Percentiles rank a stretch among this genome's conserved stretches.
phyloP scores from a whole-genome alignment of 2,329 filamentous ascomycete genomes.

The Thermoascus crustaceus region DNA sequence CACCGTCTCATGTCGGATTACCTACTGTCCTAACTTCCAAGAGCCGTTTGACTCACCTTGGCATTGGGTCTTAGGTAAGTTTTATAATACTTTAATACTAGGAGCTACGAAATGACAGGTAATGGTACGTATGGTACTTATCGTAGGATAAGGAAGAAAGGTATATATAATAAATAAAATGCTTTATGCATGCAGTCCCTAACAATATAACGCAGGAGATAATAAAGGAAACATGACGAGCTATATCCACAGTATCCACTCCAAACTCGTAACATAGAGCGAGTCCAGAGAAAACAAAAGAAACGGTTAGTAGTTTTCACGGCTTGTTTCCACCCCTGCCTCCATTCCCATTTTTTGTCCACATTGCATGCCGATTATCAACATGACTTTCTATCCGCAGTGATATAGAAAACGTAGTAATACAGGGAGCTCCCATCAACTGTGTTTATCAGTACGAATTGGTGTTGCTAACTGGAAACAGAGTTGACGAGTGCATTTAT shows the following conservation, averaged over 20 bases:
- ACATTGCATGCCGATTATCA: background rate
- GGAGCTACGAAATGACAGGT: too few species aligned
- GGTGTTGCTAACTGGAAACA: background rate
- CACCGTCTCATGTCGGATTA: too few species aligned
- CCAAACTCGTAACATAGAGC: conserved; percentile 19
- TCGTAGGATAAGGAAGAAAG: background rate
- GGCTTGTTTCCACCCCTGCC: conserved; percentile 3
- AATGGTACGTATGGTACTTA: background rate
- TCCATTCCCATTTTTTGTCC: background rate
- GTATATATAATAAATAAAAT: conserved; percentile 19
- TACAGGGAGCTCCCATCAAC: conserved; percentile 1
- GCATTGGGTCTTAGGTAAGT: too few species aligned
- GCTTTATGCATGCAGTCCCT: conserved; percentile 30
- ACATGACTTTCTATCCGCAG: conserved; percentile 1
- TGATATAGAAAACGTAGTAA: conserved; percentile 3
- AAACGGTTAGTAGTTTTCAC: conserved; percentile 1
- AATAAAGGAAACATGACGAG: conserved; percentile 22
- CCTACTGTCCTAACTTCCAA: too few species aligned
- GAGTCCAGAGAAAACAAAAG: conserved; percentile 20
- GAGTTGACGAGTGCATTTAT: conserved; percentile 16
- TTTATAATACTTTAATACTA: too few species aligned
- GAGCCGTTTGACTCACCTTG: too few species aligned
- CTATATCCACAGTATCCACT: conserved; percentile 34
- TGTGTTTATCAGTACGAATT: background rate
- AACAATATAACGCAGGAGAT: conserved; percentile 27